Percentiles rank a stretch among this genome's conserved stretches.
Evolutionary conservation across 768 basidiomycete genomes (phyloP).

Genomic region (Guyanaporus albipodus): DNA sequence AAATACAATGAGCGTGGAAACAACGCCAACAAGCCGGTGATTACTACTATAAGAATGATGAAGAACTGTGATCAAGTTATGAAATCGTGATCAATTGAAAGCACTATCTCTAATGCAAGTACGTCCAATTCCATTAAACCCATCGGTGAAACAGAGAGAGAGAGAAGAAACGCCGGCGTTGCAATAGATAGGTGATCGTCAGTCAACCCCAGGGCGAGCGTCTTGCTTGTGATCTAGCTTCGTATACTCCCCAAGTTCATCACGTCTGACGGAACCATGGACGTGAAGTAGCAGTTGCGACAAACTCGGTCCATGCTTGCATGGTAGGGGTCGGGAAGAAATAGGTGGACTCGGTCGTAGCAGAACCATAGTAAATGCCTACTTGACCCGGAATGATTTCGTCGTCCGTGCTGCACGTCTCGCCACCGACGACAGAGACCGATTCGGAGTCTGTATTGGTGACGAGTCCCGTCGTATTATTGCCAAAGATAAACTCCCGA

Average conservation of each 20-base stretch:
- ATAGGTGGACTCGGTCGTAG: slow-evolving; percentile 48
- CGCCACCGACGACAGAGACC: slow-evolving; percentile 45
- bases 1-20: too few species aligned
- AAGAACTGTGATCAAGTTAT: background rate
- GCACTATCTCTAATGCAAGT: background rate
- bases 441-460: slow-evolving; percentile 21
- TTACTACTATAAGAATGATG: slow-evolving; percentile 1
- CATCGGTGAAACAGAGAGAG: background rate
- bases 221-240: background rate
- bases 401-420: slow-evolving; percentile 41
- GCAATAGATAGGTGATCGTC: background rate
- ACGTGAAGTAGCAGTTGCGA: slow-evolving; percentile 35
- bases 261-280: background rate
- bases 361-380: slow-evolving; percentile 53
- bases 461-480: slow-evolving; percentile 57
- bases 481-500: slow-evolving; percentile 65
- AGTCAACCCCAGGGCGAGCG: background rate
- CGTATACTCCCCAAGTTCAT: too few species aligned
- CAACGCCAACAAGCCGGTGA: background rate
- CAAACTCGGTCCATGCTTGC: slow-evolving; percentile 52
- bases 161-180: background rate
- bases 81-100: background rate
- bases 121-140: background rate
- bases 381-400: slow-evolving; percentile 51
- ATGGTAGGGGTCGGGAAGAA: slow-evolving; percentile 53